Conservation (phyloP, 2,329 filamentous ascomycete species). For the Xylaria sp. region DNA sequence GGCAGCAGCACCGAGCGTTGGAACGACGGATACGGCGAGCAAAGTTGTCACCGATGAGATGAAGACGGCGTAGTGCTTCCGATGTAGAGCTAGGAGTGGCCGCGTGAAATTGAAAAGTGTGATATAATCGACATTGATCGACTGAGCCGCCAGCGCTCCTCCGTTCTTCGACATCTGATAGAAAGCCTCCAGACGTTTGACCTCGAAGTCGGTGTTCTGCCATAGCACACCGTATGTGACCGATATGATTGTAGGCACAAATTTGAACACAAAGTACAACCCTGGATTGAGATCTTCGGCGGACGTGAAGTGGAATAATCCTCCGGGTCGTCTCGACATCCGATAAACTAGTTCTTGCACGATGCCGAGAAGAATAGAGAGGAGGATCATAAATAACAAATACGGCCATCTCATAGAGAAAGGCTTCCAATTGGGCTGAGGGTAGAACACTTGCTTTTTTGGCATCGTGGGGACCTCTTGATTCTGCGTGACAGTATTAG, state of each 20-base stretch:
- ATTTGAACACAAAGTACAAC: conserved; percentile 71
- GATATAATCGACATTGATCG: conserved; percentile 79
- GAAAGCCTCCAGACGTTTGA: conserved; percentile 73
- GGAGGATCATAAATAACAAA: conserved; percentile 60
- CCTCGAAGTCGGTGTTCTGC: conserved; percentile 73
- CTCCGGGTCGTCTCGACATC: conserved; percentile 53
- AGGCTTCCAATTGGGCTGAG: conserved; percentile 73
- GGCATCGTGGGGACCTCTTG: conserved; percentile 53
- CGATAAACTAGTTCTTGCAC: conserved; percentile 66
- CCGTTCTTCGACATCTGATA: conserved; percentile 70
- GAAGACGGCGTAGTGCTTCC: conserved; percentile 74
- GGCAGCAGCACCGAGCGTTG: conserved; percentile 72
- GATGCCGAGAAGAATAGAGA: conserved; percentile 63
- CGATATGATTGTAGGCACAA: conserved; percentile 68
- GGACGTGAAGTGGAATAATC: conserved; percentile 60
- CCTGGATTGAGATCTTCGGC: conserved; percentile 61
- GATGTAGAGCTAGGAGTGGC: conserved; percentile 69
- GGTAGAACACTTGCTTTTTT: conserved; percentile 65
- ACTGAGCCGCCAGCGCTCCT: conserved; percentile 70
- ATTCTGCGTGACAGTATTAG: conserved; percentile 47
- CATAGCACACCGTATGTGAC: conserved; percentile 72
- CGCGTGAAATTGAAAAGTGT: conserved; percentile 73
- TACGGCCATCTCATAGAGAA: conserved; percentile 73
- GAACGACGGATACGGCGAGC: conserved; percentile 74
- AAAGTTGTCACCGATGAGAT: conserved; percentile 72